These are phyloP conservation scores for Venturia carpophila DNA, from an alignment of 2,329 filamentous ascomycete species.

Conservation along the genomic window DNA sequence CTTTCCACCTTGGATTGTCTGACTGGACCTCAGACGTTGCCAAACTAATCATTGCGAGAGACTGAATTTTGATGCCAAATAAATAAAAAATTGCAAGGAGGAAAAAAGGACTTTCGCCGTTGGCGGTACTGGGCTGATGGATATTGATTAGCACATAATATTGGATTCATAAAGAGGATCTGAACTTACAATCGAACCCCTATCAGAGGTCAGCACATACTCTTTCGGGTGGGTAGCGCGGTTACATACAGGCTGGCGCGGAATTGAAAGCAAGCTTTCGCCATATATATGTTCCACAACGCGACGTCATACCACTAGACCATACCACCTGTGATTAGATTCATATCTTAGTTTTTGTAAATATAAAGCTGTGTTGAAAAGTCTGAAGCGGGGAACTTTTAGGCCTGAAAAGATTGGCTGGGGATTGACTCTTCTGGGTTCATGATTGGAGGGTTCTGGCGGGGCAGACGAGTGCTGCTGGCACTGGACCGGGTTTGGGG, in stretches of 20 bases:
- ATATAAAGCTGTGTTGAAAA: too few relatives aligned
- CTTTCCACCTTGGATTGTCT: too few relatives aligned
- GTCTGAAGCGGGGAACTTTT: too few relatives aligned
- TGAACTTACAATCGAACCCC: slow-evolving; percentile 8
- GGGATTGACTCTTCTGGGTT: too few relatives aligned
- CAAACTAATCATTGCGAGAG: too few relatives aligned
- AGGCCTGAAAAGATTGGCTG: too few relatives aligned
- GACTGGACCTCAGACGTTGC: too few relatives aligned
- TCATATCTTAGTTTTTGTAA: too few relatives aligned
- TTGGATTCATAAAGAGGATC: too few relatives aligned
- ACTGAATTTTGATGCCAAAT: too few relatives aligned
- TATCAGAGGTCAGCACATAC: background rate
- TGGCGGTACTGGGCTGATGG: slow-evolving; percentile 11
- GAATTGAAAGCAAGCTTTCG: slow-evolving; percentile 1
- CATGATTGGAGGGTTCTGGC: background rate
- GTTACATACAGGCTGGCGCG: slow-evolving; percentile 4
- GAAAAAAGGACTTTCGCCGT: background rate
- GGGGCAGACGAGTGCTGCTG: background rate
- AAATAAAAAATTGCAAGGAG: too few relatives aligned
- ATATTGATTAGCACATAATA: too few relatives aligned
- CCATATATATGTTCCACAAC: slow-evolving; percentile 6
- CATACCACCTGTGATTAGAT: background rate
- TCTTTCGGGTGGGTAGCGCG: background rate
- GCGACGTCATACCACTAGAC: slow-evolving; percentile 14
- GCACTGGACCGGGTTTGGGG: background rate